These are phyloP conservation scores for Termitomyces sp. DNA, from an alignment of 768 basidiomycete species.

Conservation along the genomic window DNA sequence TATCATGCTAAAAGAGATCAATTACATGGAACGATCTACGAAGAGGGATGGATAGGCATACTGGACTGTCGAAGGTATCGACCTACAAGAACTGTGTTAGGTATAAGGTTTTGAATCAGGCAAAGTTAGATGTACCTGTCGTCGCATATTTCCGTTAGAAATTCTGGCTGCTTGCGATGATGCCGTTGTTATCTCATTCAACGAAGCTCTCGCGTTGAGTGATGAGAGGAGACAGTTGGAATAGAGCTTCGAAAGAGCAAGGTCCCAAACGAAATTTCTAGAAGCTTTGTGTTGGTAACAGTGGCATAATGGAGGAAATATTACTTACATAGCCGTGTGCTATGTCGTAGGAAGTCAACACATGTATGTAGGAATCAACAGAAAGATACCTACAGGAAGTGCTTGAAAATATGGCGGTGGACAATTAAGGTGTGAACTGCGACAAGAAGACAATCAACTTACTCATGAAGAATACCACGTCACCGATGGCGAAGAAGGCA, in stretches of 20 bases:
- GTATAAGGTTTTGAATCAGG: no score
- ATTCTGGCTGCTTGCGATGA: neutral
- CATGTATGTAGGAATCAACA: neutral
- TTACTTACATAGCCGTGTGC: constrained; percentile 41
- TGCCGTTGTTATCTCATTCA: constrained; percentile 23
- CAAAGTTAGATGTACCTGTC: neutral
- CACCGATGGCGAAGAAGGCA: constrained; percentile 39
- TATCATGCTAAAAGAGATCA: neutral
- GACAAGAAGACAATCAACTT: constrained; percentile 15
- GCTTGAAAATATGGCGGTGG: constrained; percentile 19
- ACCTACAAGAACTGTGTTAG: neutral
- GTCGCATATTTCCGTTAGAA: neutral
- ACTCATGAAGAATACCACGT: constrained; percentile 46
- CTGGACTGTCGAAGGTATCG: constrained; percentile 2
- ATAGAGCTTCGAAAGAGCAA: constrained; percentile 46
- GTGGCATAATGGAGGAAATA: neutral
- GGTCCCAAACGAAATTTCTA: constrained; percentile 49
- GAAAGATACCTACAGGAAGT: constrained; percentile 26
- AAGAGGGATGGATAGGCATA: neutral
- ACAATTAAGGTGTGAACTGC: neutral
- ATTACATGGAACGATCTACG: no score
- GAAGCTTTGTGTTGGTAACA: neutral
- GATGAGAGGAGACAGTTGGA: constrained; percentile 46
- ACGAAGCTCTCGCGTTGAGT: constrained; percentile 38
- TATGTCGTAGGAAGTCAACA: constrained; percentile 8